Base-by-base conservation (phyloP, 2,329 filamentous ascomycete species). In the Colletotrichum sp. region DNA sequence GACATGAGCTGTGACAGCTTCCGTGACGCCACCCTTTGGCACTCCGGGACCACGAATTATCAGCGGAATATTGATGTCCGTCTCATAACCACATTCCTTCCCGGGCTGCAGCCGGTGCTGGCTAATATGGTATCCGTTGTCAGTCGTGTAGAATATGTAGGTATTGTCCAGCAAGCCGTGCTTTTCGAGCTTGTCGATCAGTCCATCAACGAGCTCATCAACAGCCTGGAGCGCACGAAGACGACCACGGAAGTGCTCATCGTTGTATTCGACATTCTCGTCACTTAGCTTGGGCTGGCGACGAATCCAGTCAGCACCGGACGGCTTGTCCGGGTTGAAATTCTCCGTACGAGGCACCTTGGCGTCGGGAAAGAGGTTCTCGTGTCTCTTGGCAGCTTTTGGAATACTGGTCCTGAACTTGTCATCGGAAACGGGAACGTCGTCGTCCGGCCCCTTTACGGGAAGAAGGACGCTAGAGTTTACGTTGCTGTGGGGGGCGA, bases 311-410 rank as follows among this genome's bases (percentile, higher is more conserved):
- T 84, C 86, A 6, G 85, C 88, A 4, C 86, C 86, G 4, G 84
- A 84, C 0, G 85, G 77, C n/a, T 77, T 76, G 13, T 80, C 79
- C 0, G 93, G 92, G 80, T 95, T 95, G 84, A 95, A 95, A 79
- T 93, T 90, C 0, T 87, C 84, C 1, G 88, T 92, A n/a, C 93
- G 85, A 0, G 93, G 93, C 1, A 95, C 89, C 34, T 87, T 89
- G 6, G 86, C 89, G 75, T 90, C 87, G 8, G 86, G 78, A 79
- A 95, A 95, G 0, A 94, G 85, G 78, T 92, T 83, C 32, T 88
- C 85, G 79, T 95, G 92, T 24, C 92, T 86, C 66, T 89, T 84
- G 0, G 92, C 89, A 0, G 81, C 77, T 13, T 79, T 78, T 18
- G 82, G 81, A 7, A 77, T 36, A 59, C 18, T 65, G 9, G 49